Evolutionary conservation across 2,329 filamentous ascomycete genomes (phyloP).

Genomic region (Purpureocillium takamizusanense): DNA sequence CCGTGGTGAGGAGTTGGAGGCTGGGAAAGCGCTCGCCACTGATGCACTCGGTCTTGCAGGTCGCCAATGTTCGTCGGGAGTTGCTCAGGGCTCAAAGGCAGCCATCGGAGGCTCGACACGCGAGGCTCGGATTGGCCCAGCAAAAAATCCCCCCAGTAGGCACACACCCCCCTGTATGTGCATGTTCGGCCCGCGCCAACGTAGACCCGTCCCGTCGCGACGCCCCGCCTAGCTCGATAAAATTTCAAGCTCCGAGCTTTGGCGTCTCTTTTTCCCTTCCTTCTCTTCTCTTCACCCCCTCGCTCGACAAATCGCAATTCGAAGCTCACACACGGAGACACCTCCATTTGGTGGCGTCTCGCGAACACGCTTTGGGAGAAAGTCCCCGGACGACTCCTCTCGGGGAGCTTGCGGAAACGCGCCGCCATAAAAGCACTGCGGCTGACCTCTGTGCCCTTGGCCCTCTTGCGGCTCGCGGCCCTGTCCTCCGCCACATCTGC

Average conservation of each 20-base stretch:
- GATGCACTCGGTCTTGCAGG: neutral
- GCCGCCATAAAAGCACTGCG: constrained; percentile 99
- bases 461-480: constrained; percentile 32
- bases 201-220: constrained; percentile 6
- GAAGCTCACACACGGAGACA: constrained; percentile 90
- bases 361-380: constrained; percentile 88
- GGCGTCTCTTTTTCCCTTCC: constrained; percentile 11
- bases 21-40: too few relatives aligned
- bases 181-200: constrained; percentile 4
- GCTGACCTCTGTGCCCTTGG: constrained; percentile 63
- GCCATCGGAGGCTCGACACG: constrained; percentile 9
- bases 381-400: constrained; percentile 88
- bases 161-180: constrained; percentile 8
- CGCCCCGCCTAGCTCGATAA: constrained; percentile 15
- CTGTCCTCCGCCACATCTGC: constrained; percentile 37
- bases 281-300: constrained; percentile 51
- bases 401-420: constrained; percentile 74
- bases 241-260: constrained; percentile 10
- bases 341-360: constrained; percentile 20
- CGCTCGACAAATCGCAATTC: constrained; percentile 99
- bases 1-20: too few relatives aligned
- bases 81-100: neutral
- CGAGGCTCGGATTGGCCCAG: constrained; percentile 16
- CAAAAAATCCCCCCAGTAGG: constrained; percentile 7
- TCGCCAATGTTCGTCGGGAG: too few relatives aligned